Evolutionary conservation across 2,329 filamentous ascomycete genomes (phyloP).

Genomic region (Sclerotinia trifoliorum): DNA sequence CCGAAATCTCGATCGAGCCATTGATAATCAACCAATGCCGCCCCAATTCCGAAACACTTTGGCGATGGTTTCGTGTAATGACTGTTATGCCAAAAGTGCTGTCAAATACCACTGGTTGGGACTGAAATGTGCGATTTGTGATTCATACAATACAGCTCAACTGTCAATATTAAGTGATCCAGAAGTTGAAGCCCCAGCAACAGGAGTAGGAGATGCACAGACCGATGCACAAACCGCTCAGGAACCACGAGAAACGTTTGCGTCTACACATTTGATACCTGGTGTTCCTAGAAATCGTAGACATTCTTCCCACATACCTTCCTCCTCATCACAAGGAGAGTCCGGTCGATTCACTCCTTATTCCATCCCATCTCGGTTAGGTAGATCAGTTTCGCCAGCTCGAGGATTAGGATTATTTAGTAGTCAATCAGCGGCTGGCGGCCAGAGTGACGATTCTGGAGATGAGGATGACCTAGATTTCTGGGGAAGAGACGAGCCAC

Average conservation of each 20-base stretch:
- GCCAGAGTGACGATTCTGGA: conserved; percentile 49
- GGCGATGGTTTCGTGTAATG: conserved; percentile 88
- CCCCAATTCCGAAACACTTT: conserved; percentile 74
- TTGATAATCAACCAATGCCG: conserved; percentile 90
- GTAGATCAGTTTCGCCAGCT: conserved; percentile 40
- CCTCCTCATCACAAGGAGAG: conserved; percentile 21
- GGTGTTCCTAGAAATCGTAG: conserved; percentile 32
- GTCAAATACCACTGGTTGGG: conserved; percentile 94
- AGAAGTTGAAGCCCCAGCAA: conserved; percentile 27
- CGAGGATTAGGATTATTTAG: conserved; percentile 38
- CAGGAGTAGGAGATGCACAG: conserved; percentile 32
- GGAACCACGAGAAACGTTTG: conserved; percentile 25
- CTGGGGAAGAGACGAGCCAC: conserved; percentile 48
- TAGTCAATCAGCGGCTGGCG: conserved; percentile 40
- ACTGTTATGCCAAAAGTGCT: conserved; percentile 84
- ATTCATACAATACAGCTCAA: conserved; percentile 68
- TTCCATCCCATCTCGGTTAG: conserved; percentile 33
- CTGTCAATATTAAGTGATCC: conserved; percentile 56
- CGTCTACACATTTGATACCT: conserved; percentile 22
- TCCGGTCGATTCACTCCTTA: conserved; percentile 34
- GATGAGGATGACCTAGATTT: conserved; percentile 52
- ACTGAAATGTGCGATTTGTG: conserved; percentile 76
- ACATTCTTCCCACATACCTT: conserved; percentile 37
- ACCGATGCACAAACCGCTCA: conserved; percentile 27
- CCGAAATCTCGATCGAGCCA: conserved; percentile 83